These are phyloP conservation scores for Lactifluus hygrophoroides DNA, from an alignment of 768 basidiomycete genomes.

Conservation along the genomic window DNA sequence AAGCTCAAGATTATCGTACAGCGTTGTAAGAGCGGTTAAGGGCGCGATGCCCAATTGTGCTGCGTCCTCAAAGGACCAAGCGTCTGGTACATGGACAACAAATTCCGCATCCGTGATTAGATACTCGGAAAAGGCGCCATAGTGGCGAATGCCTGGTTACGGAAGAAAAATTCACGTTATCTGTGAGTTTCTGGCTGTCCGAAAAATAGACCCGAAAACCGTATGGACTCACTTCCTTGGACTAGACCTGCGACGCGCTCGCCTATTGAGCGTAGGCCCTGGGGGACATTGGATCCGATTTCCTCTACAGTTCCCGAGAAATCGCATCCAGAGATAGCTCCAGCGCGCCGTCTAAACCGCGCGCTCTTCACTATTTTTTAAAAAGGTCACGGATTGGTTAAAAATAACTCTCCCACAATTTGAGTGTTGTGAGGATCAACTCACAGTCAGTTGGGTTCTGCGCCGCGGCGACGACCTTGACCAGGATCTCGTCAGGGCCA, in stretches of 20 bases:
- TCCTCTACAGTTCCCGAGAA: constrained; percentile 24
- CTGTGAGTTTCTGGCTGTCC: not conserved
- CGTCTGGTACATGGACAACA: constrained; percentile 13
- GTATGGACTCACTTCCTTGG: constrained; percentile 19
- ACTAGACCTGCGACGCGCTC: constrained; percentile 25
- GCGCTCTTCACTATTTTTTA: constrained; percentile 4
- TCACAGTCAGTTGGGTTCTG: constrained; percentile 24
- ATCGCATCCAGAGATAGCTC: constrained; percentile 24
- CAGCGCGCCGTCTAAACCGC: constrained; percentile 2
- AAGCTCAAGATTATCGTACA: constrained; percentile 10
- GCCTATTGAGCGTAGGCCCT: constrained; percentile 20
- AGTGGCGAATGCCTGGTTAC: constrained; percentile 8
- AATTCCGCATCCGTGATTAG: constrained; percentile 22
- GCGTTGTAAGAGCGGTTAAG: constrained; percentile 14
- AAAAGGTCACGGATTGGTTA: too few species aligned
- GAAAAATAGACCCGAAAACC: too few species aligned
- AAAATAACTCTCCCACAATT: too few species aligned
- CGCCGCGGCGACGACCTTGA: constrained; percentile 28
- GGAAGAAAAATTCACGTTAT: too few species aligned
- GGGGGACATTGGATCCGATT: constrained; percentile 18
- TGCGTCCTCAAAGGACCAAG: constrained; percentile 17
- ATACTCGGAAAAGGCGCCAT: constrained; percentile 26
- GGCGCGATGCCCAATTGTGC: constrained; percentile 14
- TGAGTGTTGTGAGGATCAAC: too few species aligned
- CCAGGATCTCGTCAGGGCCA: constrained; percentile 9